phyloP scores from a whole-genome alignment of 2,329 filamentous ascomycete genomes.

The Aureobasidium sp. region DNA sequence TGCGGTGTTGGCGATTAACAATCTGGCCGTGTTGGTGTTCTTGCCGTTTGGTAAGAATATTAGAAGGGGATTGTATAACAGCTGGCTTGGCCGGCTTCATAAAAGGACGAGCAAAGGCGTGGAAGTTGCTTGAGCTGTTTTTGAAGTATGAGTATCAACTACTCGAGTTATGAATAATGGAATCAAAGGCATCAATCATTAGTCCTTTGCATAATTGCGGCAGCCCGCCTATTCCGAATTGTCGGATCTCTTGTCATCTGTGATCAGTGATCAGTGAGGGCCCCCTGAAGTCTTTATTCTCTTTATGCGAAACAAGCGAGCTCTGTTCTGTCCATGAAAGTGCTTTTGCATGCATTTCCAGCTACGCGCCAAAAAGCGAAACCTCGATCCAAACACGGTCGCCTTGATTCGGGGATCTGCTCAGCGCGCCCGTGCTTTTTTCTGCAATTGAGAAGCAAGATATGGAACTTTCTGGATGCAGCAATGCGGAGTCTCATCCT shows the following conservation, averaged over 20 bases:
- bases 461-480: background rate
- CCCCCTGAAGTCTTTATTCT: background rate
- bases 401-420: background rate
- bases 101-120: constrained; percentile 22
- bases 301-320: background rate
- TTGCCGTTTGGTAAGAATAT: constrained; percentile 32
- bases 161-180: background rate
- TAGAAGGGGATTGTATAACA: constrained; percentile 24
- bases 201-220: background rate
- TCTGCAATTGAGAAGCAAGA: background rate
- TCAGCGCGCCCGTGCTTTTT: background rate
- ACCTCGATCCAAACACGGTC: background rate
- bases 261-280: background rate
- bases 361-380: background rate
- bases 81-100: constrained; percentile 30
- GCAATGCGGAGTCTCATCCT: background rate
- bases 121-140: constrained; percentile 20
- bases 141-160: background rate
- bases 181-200: background rate
- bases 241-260: background rate
- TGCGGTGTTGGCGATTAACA: constrained; percentile 29
- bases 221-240: background rate
- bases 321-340: background rate
- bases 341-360: background rate
- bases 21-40: constrained; percentile 28